These are phyloP conservation scores for Cunninghamia lanceolata DNA, from an alignment of 75 land plant species.

Conservation along the genomic window DNA sequence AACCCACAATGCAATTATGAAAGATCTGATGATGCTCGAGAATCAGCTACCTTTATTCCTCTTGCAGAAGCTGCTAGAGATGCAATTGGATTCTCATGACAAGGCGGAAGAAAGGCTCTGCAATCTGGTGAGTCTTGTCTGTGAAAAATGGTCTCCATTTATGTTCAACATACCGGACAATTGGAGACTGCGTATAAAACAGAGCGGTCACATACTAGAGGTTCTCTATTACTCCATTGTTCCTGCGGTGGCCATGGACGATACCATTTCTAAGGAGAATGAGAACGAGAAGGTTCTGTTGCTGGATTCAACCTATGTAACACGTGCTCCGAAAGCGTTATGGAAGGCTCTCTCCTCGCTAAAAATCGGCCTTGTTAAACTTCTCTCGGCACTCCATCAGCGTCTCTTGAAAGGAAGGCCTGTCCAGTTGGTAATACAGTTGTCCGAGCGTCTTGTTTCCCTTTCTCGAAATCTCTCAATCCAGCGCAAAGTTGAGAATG, in stretches of 20 bases:
- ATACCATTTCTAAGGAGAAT: background rate
- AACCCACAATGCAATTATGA: background rate
- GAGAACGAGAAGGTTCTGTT: background rate
- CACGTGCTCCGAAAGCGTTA: no score
- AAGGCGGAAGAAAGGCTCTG: background rate
- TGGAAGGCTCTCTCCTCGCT: background rate
- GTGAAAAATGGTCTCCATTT: background rate
- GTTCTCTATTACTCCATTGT: background rate
- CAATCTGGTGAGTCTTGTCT: background rate
- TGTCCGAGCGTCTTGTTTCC: background rate
- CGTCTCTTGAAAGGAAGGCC: background rate
- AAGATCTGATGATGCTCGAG: background rate
- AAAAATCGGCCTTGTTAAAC: background rate
- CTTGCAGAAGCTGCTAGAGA: background rate
- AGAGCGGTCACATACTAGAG: background rate
- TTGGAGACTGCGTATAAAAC: no score
- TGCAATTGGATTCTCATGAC: background rate
- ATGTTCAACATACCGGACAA: background rate
- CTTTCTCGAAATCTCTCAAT: no score
- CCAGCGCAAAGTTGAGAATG: no score
- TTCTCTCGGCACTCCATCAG: background rate
- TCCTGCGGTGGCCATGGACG: background rate
- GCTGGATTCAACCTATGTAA: no score
- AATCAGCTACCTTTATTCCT: background rate
- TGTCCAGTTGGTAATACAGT: background rate